Conservation (phyloP, 768 basidiomycete genomes). For the Lyophyllum shimeji region DNA sequence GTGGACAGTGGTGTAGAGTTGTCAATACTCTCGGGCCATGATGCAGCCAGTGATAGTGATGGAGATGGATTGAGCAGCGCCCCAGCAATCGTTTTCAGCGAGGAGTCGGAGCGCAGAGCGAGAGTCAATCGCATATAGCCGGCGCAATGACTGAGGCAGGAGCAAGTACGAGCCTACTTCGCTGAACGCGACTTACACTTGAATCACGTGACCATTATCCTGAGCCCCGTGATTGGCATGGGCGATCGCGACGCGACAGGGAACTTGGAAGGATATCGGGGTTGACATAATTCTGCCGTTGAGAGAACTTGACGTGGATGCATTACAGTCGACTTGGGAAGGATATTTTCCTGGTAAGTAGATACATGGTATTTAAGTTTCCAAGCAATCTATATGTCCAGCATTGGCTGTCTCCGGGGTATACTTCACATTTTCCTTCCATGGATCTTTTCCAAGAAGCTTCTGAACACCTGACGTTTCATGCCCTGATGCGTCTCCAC, state of each 20-base stretch:
- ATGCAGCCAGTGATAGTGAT: too few species aligned
- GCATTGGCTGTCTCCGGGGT: neutral
- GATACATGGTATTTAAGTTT: neutral
- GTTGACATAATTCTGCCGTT: neutral
- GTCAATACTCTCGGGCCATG: neutral
- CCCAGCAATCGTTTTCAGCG: neutral
- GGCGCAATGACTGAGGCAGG: too few species aligned
- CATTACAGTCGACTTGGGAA: neutral
- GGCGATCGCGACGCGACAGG: too few species aligned
- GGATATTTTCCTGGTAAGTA: neutral
- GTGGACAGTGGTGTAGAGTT: too few species aligned
- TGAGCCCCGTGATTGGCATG: too few species aligned
- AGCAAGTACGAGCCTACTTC: too few species aligned
- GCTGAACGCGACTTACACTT: too few species aligned
- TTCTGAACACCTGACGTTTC: constrained; percentile 72
- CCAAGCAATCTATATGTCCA: neutral
- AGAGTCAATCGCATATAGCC: neutral
- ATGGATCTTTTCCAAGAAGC: constrained; percentile 88
- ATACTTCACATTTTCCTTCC: constrained; percentile 51
- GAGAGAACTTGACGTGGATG: neutral
- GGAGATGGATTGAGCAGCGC: neutral
- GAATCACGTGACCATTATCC: too few species aligned
- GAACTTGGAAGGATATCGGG: too few species aligned
- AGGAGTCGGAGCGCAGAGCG: neutral
- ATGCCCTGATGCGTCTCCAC: constrained; percentile 29